Evolutionary conservation across 306 rosid species (phyloP).

Genomic region (Pueraria montana): DNA sequence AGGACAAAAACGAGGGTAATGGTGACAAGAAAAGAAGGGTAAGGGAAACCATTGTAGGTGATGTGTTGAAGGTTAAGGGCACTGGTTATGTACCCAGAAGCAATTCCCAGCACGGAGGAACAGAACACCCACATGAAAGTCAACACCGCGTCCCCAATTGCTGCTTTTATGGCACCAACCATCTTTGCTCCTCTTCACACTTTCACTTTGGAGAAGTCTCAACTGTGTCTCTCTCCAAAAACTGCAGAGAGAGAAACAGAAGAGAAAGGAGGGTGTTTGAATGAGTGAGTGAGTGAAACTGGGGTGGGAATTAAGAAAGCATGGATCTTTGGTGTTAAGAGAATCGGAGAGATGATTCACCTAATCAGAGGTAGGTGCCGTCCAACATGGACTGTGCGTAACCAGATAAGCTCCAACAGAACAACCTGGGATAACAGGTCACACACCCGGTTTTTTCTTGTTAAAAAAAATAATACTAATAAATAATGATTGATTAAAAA

Average conservation of each 20-base stretch:
- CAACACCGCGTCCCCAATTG: constrained; percentile 73
- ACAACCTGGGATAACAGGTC: background rate
- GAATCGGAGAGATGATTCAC: constrained; percentile 47
- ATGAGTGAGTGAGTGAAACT: background rate
- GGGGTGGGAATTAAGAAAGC: background rate
- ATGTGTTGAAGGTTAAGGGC: constrained; percentile 54
- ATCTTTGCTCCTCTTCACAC: constrained; percentile 21
- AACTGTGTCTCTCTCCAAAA: background rate
- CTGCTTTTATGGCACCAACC: constrained; percentile 64
- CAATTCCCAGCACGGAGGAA: constrained; percentile 73
- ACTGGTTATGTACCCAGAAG: constrained; percentile 50
- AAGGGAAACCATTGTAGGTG: constrained; percentile 52
- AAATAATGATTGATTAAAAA: too few species aligned
- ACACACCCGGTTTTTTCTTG: background rate
- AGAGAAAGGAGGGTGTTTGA: background rate
- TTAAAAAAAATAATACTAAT: too few species aligned
- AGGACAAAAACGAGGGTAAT: constrained; percentile 68
- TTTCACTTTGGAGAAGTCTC: background rate
- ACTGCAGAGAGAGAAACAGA: constrained; percentile 25
- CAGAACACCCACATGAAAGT: constrained; percentile 81
- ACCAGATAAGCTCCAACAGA: background rate
- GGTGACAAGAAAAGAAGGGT: constrained; percentile 68
- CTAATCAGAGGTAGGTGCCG: constrained; percentile 38
- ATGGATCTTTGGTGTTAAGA: constrained; percentile 14
- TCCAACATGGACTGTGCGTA: background rate